phyloP scores from a whole-genome alignment of 192 early-diverging fungal species.

The Borealophlyctis nickersoniae region DNA sequence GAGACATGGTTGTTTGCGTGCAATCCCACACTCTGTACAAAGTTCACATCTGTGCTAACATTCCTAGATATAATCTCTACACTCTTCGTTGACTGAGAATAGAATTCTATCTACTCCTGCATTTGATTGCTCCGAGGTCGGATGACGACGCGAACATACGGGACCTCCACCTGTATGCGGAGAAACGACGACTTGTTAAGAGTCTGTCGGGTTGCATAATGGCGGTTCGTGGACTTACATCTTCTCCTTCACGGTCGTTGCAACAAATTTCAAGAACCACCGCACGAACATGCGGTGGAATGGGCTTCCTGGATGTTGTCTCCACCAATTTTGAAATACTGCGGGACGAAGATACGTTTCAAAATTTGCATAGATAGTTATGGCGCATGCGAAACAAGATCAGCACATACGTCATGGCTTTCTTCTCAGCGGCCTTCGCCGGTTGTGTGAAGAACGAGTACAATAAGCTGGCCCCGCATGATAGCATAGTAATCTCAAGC shows the following conservation, averaged over 20 bases:
- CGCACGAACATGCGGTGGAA: slow-evolving; percentile 80
- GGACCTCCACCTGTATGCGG: slow-evolving; percentile 39
- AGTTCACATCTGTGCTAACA: too few species aligned
- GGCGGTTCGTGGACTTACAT: slow-evolving; percentile 67
- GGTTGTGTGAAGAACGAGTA: slow-evolving; percentile 83
- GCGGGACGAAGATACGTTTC: slow-evolving; percentile 3
- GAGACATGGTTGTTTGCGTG: too few species aligned
- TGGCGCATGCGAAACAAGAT: slow-evolving; percentile 10
- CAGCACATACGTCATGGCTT: slow-evolving; percentile 66
- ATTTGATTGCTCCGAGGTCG: slow-evolving; percentile 16
- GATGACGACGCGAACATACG: slow-evolving; percentile 46
- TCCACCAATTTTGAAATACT: slow-evolving; percentile 79
- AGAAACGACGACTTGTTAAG: too few species aligned
- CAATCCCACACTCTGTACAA: too few species aligned
- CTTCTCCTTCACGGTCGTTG: slow-evolving; percentile 83
- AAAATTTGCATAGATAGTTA: not conserved
- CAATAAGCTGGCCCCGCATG: slow-evolving; percentile 87
- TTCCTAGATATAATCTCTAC: too few species aligned
- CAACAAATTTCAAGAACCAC: slow-evolving; percentile 84
- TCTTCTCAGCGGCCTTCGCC: slow-evolving; percentile 82
- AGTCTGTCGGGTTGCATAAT: too few species aligned
- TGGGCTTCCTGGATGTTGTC: slow-evolving; percentile 81
- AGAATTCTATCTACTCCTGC: too few species aligned
- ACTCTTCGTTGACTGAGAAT: too few species aligned
- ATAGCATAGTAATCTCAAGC: slow-evolving; percentile 91